Evolutionary conservation across 768 basidiomycete species (phyloP).

Genomic region (Antrodiella citrinella): DNA sequence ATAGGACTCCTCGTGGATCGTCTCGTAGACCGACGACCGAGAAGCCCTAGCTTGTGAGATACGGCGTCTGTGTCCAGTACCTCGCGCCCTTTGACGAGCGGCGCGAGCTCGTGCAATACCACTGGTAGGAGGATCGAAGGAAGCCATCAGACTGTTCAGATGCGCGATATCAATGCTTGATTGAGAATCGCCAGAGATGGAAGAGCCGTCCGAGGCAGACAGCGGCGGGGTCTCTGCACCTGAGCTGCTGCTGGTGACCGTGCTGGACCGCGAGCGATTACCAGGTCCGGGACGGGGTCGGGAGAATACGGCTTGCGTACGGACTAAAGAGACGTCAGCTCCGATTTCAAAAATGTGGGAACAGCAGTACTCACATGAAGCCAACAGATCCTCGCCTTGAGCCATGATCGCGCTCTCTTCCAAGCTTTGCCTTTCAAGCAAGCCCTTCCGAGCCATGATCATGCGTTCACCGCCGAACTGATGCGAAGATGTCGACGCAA

Average conservation of each 20-base stretch:
- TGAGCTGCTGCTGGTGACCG: slow-evolving; percentile 45
- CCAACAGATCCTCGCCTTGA: slow-evolving; percentile 53
- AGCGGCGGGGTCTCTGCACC: slow-evolving; percentile 67
- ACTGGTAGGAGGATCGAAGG: slow-evolving; percentile 39
- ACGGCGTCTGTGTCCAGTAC: slow-evolving; percentile 64
- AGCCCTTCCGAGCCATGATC: slow-evolving; percentile 53
- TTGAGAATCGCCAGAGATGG: slow-evolving; percentile 61
- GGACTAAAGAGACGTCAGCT: slow-evolving; percentile 15
- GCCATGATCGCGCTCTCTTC: slow-evolving; percentile 60
- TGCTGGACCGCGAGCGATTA: slow-evolving; percentile 56
- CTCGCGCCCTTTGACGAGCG: slow-evolving; percentile 46
- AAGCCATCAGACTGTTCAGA: slow-evolving; percentile 48
- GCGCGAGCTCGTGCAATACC: slow-evolving; percentile 33
- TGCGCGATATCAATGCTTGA: slow-evolving; percentile 70
- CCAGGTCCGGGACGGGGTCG: slow-evolving; percentile 52
- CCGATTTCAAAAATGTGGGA: background rate
- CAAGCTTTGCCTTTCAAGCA: slow-evolving; percentile 57
- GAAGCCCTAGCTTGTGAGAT: slow-evolving; percentile 57
- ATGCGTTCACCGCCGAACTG: slow-evolving; percentile 64
- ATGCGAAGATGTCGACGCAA: slow-evolving; percentile 53
- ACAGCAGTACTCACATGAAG: slow-evolving; percentile 37
- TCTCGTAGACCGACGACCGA: slow-evolving; percentile 68
- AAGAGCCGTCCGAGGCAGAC: slow-evolving; percentile 60
- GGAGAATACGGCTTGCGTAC: slow-evolving; percentile 48
- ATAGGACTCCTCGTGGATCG: slow-evolving; percentile 64